Evolutionary conservation across 2,329 filamentous ascomycete genomes (phyloP).

Genomic region (Phyllosticta capitalensis): DNA sequence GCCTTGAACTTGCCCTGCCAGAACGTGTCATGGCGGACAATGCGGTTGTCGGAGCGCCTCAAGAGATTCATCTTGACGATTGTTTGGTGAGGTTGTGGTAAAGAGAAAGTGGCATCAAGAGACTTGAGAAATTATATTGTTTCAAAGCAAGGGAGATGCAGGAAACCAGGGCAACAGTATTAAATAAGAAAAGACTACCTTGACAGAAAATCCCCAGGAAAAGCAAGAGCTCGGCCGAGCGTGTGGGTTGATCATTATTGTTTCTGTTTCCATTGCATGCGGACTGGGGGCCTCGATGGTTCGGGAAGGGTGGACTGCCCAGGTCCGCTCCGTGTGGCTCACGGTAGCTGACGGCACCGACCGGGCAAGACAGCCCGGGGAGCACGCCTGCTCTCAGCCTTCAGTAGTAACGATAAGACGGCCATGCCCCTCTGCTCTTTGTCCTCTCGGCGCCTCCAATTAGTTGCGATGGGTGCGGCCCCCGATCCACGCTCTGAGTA

Average conservation of each 20-base stretch:
- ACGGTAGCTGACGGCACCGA: not conserved
- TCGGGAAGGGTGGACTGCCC: not conserved
- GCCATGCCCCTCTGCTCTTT: not conserved
- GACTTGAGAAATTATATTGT: not conserved
- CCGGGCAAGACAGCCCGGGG: not conserved
- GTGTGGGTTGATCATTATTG: not conserved
- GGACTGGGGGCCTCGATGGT: not conserved
- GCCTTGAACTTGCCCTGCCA: constrained; percentile 3
- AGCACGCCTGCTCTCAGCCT: not conserved
- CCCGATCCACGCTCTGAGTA: not conserved
- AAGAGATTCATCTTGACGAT: constrained; percentile 2
- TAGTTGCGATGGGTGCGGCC: not conserved
- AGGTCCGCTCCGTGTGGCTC: not conserved
- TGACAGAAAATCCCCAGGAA: not conserved
- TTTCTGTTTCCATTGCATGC: not conserved
- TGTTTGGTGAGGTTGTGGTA: not conserved
- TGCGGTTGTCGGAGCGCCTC: constrained; percentile 4
- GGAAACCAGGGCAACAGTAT: not conserved
- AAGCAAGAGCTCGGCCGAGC: not conserved
- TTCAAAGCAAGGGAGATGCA: not conserved
- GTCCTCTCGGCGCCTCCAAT: not conserved
- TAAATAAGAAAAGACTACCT: not conserved
- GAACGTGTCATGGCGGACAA: constrained; percentile 3
- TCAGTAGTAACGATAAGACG: not conserved
- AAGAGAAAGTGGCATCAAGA: not conserved